A percentile compares a stretch with the other conserved stretches of the same genome.
Conservation (phyloP, 257 asterid genomes). For the Nicotiana knightiana region DNA sequence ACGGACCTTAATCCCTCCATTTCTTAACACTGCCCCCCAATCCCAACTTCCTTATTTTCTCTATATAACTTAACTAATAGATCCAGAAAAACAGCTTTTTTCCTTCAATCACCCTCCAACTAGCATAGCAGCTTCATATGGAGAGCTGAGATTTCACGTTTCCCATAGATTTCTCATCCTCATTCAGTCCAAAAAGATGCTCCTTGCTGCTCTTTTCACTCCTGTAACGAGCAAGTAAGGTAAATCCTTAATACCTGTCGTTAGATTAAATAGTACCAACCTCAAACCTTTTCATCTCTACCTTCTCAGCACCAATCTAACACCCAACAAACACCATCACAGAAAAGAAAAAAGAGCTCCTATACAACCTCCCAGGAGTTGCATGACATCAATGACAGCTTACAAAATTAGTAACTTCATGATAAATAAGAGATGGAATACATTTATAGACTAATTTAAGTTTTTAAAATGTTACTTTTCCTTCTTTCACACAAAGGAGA, state of each 20-base stretch:
- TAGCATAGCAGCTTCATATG: neutral
- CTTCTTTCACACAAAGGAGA: neutral
- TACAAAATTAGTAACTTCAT: neutral
- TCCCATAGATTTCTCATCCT: neutral
- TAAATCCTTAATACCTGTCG: constrained; percentile 1
- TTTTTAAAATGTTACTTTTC: neutral
- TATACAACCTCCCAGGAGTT: neutral
- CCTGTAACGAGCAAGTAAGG: neutral
- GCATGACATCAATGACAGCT: neutral
- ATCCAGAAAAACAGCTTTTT: neutral
- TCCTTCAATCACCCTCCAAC: neutral
- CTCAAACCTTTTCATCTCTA: constrained; percentile 1
- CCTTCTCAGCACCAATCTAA: constrained; percentile 1
- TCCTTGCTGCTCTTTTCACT: neutral
- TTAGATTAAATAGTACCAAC: neutral
- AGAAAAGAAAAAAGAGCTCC: neutral
- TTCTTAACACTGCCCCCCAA: neutral
- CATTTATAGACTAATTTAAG: neutral
- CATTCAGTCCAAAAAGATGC: neutral
- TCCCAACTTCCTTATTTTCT: neutral
- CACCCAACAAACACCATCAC: neutral
- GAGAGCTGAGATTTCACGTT: neutral
- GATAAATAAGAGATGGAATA: neutral
- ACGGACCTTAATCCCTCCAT: neutral
- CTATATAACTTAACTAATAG: neutral